Base-by-base conservation (phyloP, 306 rosid genomes). In the Datisca glomerata region DNA sequence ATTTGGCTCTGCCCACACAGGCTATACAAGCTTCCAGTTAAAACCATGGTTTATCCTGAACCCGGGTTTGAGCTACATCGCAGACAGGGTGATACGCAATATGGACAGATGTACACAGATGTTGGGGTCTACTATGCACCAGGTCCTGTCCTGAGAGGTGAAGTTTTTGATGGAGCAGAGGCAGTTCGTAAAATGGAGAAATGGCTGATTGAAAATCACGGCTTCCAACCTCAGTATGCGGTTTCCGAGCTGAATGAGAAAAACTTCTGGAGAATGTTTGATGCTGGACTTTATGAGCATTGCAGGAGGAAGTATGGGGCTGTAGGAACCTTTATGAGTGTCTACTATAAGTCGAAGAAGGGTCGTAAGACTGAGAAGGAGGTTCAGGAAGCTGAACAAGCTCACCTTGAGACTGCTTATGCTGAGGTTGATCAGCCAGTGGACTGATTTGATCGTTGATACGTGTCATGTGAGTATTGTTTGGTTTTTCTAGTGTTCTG, bases 331-430 rank as follows among this genome's bases (percentile, higher is more conserved):
- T 89, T 89, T 40, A 89, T 89, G 98, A 84, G 93, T 39, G 77
- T 89, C 49, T 89, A 89, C 70, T 89, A 89, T 81, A 84, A 89
- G 67, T 68, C 68, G 18, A 89, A 89, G 81, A 89, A 89, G 74
- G 98, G 98, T 17, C 56, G 93, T 73, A 89, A 89, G 62, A 74
- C 91, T 2, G 98, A 89, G 81, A 84, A 84, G 84, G 98, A 89
- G 75, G 98, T 89, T 47, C 74, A 57, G 45, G 98, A 89, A 57
- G 98, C 95, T 0, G 98, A 89, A 60, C 93, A 78, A 62, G 95
- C 93, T 23, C 82, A 80, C 61, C 81, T 64, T 24, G 98, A 89
- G 56, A 71, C 70, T 41, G 75, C 93, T n/a, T 59, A 58, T 56
- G 95, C 84, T 2, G 98, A 89, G 64, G 58, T 57, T 58, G 86